Conservation (phyloP, 2,329 filamentous ascomycete species). For the Coniochaeta sp. region DNA sequence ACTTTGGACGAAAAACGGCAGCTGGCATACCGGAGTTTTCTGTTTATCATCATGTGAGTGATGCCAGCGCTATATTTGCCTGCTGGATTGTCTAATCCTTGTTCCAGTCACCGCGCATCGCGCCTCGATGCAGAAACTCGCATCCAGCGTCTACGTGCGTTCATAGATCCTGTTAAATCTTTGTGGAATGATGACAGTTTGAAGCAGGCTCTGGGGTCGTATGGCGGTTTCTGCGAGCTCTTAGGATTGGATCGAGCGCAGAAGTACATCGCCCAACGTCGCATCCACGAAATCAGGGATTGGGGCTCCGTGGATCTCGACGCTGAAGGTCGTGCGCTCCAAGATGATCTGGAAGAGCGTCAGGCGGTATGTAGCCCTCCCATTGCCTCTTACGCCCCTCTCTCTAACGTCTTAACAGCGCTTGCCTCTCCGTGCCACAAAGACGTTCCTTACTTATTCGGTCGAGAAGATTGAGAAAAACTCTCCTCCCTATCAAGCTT, state of each 20-base stretch:
- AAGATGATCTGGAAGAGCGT: conserved; percentile 69
- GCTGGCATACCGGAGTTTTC: conserved; percentile 79
- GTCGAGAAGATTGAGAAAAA: conserved; percentile 80
- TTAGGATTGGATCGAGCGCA: conserved; percentile 76
- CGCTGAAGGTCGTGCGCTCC: conserved; percentile 69
- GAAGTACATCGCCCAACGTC: conserved; percentile 65
- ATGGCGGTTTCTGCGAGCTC: conserved; percentile 70
- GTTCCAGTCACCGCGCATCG: conserved; percentile 65
- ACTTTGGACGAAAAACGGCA: conserved; percentile 74
- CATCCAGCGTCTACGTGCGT: conserved; percentile 63
- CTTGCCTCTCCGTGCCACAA: conserved; percentile 77
- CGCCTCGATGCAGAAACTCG: conserved; percentile 66
- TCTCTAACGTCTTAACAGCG: background rate
- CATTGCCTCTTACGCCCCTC: background rate
- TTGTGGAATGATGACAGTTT: conserved; percentile 72
- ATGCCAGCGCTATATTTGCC: background rate
- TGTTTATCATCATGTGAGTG: conserved; percentile 81
- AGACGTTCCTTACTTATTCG: conserved; percentile 85
- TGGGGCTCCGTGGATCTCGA: conserved; percentile 78
- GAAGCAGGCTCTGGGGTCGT: conserved; percentile 61
- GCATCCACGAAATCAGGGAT: conserved; percentile 69
- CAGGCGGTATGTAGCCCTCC: conserved; percentile 45
- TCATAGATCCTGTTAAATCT: conserved; percentile 73
- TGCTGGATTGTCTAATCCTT: conserved; percentile 5
- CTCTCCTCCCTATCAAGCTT: conserved; percentile 65